Base-by-base conservation (phyloP, 306 rosid species). In the Biancaea sappan region DNA sequence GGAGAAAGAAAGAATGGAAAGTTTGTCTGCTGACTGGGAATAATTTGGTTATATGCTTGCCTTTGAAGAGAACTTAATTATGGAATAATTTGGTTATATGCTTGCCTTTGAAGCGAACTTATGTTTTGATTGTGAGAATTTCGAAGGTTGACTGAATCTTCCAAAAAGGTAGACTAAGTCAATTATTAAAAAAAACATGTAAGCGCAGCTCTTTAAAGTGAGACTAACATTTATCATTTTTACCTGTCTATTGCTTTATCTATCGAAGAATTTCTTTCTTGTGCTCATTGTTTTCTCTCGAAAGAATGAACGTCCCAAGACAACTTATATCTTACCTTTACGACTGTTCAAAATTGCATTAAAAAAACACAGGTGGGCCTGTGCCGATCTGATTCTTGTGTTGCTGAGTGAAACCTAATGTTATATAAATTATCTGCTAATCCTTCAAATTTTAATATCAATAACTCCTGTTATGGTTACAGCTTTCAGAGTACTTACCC, bases 401-500 rank as follows among this genome's bases (percentile, higher is more conserved):
- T 22, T 63, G 28, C 15, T 38, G 69, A 22, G 19, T 5, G 8
- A 47, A 40, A 22, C 16, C 53, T 5, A 65, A 40, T 14, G n/a
- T 22, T 40, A 22, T 40, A 5, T 13, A 64, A 64, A 64, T n/a
- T 3, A 18, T 64, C 52, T 40, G 71, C 35, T 16, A 5, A 1
- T 31, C 1, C 11, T 68, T 31, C 46, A 10, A 31, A 47, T 43
- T 62, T 62, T 69, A 54, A 26, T 48, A 64, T 73, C 71, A 41
- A 35, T 54, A 69, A 69, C 58, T 76, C 37, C 31, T 68, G 26
- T 80, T 80, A 40, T 71, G 34, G 58, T 79, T 78, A 70, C 93
- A 94, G 99, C 89, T 94, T 94, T 77, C 88, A 85, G 69, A 82
- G 93, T 75, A 90, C 84, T 71, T 92, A 92, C 71, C 89, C 85